A percentile compares a stretch with the other conserved stretches of the same genome.
Evolutionary conservation across 495 filamentous ascomycete genomes (phyloP).

Genomic region (Podospora conica): DNA sequence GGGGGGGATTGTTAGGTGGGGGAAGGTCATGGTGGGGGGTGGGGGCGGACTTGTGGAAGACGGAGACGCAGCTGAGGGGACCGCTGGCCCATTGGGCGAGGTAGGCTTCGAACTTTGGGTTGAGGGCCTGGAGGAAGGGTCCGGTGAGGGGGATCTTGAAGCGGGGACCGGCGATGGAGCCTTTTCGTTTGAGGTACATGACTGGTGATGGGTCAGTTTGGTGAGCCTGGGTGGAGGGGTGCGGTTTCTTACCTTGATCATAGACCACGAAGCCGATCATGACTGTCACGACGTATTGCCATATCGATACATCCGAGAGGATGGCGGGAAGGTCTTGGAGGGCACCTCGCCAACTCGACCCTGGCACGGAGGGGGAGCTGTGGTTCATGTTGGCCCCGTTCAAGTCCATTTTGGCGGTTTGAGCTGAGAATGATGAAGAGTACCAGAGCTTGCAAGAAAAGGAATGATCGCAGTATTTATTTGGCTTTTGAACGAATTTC

Average conservation of each 20-base stretch:
- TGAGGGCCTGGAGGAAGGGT: slow-evolving; percentile 79
- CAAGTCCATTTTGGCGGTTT: background rate
- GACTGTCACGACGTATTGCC: slow-evolving; percentile 16
- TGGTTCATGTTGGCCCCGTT: too few species aligned
- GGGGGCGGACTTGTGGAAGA: slow-evolving; percentile 87
- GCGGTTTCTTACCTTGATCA: slow-evolving; percentile 20
- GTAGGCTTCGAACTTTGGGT: slow-evolving; percentile 82
- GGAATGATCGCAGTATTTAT: too few species aligned
- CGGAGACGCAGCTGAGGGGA: slow-evolving; percentile 84
- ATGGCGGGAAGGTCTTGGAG: background rate
- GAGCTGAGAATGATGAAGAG: background rate
- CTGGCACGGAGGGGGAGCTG: too few species aligned
- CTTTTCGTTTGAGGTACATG: slow-evolving; percentile 77
- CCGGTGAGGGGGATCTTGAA: slow-evolving; percentile 90
- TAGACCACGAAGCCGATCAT: slow-evolving; percentile 18
- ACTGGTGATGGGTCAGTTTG: too few species aligned
- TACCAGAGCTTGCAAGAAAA: too few species aligned
- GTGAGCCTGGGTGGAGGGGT: too few species aligned
- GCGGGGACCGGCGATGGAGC: slow-evolving; percentile 67
- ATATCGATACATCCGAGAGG: slow-evolving; percentile 1
- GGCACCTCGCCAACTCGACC: too few species aligned
- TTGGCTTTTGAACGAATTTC: too few species aligned
- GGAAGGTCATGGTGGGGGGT: background rate
- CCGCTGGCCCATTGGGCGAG: slow-evolving; percentile 85
- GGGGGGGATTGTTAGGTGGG: background rate